These are phyloP conservation scores for Russula earlei DNA, from an alignment of 768 basidiomycete genomes.

Conservation along the genomic window DNA sequence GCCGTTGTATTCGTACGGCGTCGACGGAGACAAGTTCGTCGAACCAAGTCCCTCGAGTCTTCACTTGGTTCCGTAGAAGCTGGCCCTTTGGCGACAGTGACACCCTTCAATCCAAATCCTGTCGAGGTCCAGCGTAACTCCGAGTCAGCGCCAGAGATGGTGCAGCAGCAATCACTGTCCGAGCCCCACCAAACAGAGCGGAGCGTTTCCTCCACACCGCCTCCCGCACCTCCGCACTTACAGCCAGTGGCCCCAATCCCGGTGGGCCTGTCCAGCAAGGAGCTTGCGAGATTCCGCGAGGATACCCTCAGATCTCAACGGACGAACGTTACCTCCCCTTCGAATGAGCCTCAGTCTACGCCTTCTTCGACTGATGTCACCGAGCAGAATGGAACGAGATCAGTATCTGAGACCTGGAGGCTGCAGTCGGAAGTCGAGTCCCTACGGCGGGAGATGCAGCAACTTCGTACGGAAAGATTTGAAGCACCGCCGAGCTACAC, in stretches of 20 bases:
- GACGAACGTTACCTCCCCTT: neutral
- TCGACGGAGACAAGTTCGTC: neutral
- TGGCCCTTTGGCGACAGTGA: neutral
- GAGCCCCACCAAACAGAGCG: neutral
- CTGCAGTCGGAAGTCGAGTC: constrained; percentile 24
- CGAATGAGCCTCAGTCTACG: neutral
- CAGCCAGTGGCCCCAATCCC: neutral
- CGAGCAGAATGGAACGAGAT: neutral
- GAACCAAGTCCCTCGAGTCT: neutral
- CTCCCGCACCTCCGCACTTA: neutral
- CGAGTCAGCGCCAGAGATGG: neutral
- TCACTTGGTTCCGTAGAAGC: neutral
- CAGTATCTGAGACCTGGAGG: neutral
- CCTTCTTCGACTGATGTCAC: neutral
- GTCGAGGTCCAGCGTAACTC: neutral
- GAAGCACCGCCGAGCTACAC: neutral
- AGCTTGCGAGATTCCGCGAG: constrained; percentile 3
- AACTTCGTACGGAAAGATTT: constrained; percentile 20
- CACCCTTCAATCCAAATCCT: neutral
- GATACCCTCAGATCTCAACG: neutral
- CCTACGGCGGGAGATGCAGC: constrained; percentile 23
- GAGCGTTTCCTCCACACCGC: neutral
- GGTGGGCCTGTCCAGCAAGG: constrained; percentile 2
- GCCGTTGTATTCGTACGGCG: neutral
- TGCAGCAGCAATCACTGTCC: neutral